phyloP scores from a whole-genome alignment of 2,329 filamentous ascomycete genomes.

The Ophiostoma quercus region DNA sequence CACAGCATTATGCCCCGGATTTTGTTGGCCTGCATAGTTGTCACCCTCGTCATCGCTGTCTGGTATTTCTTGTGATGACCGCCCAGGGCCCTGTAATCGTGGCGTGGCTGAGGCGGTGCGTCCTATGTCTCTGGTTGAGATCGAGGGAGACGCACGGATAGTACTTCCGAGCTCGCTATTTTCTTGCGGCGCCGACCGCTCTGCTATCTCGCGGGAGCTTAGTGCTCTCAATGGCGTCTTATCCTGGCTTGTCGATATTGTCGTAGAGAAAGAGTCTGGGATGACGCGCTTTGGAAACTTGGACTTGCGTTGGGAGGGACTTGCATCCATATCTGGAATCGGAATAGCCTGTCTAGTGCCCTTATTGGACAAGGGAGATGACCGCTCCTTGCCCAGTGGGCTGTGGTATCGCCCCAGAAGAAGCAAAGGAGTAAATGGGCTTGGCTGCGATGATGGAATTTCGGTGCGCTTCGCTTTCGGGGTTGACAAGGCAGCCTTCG shows the following conservation, averaged over 20 bases:
- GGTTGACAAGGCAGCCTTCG: not conserved
- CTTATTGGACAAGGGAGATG: slow-evolving; percentile 20
- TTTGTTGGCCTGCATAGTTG: no score
- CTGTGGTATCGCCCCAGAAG: slow-evolving; percentile 39
- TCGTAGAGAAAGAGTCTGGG: not conserved
- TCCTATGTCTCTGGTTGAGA: not conserved
- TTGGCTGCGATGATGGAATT: slow-evolving; percentile 44
- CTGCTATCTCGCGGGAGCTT: not conserved
- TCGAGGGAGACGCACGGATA: not conserved
- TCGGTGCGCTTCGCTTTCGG: slow-evolving; percentile 31
- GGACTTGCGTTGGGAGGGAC: not conserved
- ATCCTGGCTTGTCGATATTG: not conserved
- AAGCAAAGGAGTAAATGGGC: slow-evolving; percentile 40
- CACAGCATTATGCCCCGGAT: not conserved
- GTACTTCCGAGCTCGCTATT: not conserved
- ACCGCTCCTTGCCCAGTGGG: not conserved
- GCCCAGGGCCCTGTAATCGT: no score
- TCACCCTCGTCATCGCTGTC: slow-evolving; percentile 45
- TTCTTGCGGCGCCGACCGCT: not conserved
- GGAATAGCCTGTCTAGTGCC: not conserved
- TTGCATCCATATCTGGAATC: not conserved
- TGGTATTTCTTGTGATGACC: slow-evolving; percentile 39
- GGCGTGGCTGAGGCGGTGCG: not conserved
- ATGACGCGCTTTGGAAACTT: not conserved
- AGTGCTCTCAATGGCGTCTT: not conserved